Percentiles rank a stretch among this genome's conserved stretches.
These are phyloP conservation scores for Boeremia lycopersici DNA, from an alignment of 2,329 filamentous ascomycete species.

Conservation along the genomic window DNA sequence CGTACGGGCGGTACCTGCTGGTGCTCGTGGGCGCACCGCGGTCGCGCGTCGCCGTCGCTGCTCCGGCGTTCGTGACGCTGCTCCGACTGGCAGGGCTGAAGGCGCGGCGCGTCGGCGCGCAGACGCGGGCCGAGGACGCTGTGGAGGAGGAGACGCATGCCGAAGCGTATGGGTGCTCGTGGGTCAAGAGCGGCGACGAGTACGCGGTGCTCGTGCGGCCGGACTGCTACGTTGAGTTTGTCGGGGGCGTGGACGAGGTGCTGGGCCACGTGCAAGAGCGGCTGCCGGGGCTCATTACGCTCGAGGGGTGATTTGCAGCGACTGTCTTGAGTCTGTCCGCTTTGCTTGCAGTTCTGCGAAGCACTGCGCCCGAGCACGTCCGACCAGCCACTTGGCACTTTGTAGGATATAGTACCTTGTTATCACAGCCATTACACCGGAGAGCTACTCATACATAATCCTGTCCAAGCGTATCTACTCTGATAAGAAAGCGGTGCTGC, in stretches of 20 bases:
- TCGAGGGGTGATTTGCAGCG: not conserved
- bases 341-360: no score
- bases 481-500: no score
- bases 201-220: conserved; percentile 18
- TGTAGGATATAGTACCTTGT: no score
- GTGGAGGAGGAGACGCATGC: not conserved
- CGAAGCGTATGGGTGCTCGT: conserved; percentile 13
- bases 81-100: conserved; percentile 3
- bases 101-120: not conserved
- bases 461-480: no score
- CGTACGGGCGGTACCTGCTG: conserved; percentile 18
- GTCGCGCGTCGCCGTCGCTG: not conserved
- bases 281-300: not conserved
- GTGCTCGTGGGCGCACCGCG: conserved; percentile 1
- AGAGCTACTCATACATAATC: no score
- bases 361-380: no score
- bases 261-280: not conserved
- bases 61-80: not conserved
- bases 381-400: no score
- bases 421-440: no score
- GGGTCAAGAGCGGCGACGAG: not conserved
- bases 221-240: conserved; percentile 19
- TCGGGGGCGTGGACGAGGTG: not conserved
- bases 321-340: no score
- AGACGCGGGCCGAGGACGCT: not conserved